These are phyloP conservation scores for Metroxylon sagu DNA, from an alignment of 176 grass and related monocot genomes.

Conservation along the genomic window DNA sequence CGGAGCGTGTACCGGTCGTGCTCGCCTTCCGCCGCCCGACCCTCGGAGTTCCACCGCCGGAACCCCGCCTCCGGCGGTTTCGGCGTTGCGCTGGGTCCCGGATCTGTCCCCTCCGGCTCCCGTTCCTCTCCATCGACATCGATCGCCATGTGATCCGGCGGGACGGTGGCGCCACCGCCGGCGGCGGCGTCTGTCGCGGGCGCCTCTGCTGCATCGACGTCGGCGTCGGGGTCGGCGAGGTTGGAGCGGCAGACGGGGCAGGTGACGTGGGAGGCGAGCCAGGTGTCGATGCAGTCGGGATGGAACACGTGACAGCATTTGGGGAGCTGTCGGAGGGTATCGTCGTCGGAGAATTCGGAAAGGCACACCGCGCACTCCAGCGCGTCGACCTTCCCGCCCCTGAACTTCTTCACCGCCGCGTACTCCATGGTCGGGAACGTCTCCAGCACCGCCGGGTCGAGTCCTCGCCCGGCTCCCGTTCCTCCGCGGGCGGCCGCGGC, in stretches of 20 bases:
- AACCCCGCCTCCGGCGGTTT: not conserved
- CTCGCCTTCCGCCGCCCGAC: constrained; percentile 29
- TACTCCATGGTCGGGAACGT: constrained; percentile 55
- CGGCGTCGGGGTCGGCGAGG: not conserved
- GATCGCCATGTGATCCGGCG: too few relatives aligned
- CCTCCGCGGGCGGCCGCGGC: not conserved
- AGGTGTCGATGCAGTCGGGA: too few relatives aligned
- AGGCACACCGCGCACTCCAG: constrained; percentile 76
- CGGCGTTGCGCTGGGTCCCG: too few relatives aligned
- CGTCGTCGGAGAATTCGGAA: constrained; percentile 44
- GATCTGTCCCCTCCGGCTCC: too few relatives aligned
- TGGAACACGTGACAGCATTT: not conserved
- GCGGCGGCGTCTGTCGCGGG: too few relatives aligned
- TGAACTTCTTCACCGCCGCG: constrained; percentile 44
- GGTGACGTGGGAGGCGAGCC: constrained; percentile 24
- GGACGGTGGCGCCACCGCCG: not conserved
- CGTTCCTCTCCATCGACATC: too few relatives aligned
- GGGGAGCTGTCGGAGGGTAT: constrained; percentile 51
- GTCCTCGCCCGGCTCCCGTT: constrained; percentile 7
- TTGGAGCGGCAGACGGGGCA: constrained; percentile 76
- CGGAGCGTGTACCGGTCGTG: constrained; percentile 54
- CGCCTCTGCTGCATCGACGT: not conserved
- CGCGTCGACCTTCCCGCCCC: constrained; percentile 20
- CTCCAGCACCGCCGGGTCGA: constrained; percentile 38
- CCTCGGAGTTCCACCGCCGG: constrained; percentile 20